Conservation (phyloP, 108 stramenopile species). For the Nitzschia inconspicua region DNA sequence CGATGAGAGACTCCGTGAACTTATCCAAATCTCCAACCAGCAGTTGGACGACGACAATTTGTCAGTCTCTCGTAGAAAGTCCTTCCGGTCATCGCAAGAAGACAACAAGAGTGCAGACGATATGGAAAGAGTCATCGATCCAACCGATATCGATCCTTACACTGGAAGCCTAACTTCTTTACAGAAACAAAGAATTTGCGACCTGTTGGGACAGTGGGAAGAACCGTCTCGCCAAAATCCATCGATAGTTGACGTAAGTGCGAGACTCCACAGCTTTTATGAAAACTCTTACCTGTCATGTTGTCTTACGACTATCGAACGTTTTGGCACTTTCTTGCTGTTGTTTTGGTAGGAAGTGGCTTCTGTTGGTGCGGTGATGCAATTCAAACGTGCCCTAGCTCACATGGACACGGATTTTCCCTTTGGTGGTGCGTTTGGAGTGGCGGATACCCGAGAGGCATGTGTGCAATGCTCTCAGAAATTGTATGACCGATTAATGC, state of each 20-base stretch:
- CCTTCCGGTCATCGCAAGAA: too few species aligned
- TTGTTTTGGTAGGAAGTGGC: conserved; percentile 14
- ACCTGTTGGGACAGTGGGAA: conserved; percentile 31
- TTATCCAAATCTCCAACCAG: too few species aligned
- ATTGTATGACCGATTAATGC: conserved; percentile 42
- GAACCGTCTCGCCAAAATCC: conserved; percentile 21
- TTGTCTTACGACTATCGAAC: not conserved
- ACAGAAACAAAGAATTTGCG: conserved; percentile 4
- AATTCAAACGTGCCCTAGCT: conserved; percentile 48
- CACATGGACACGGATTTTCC: conserved; percentile 51
- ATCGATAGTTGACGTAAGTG: too few species aligned
- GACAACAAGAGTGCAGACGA: not conserved
- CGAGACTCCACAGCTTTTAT: too few species aligned
- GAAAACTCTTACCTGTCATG: not conserved
- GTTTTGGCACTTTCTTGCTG: not conserved
- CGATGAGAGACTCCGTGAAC: too few species aligned
- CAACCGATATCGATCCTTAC: conserved; percentile 1
- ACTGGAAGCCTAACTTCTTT: conserved; percentile 8
- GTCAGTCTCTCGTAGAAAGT: too few species aligned
- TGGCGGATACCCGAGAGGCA: conserved; percentile 44
- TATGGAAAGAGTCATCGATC: not conserved
- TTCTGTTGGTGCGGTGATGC: conserved; percentile 38
- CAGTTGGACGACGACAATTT: too few species aligned
- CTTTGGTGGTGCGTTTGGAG: conserved; percentile 57
- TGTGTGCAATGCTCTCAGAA: conserved; percentile 56